Percentiles rank a stretch among this genome's conserved stretches.
Evolutionary conservation across 179 eudicot genomes (phyloP).

Genomic region (Heliamphora pulchella): DNA sequence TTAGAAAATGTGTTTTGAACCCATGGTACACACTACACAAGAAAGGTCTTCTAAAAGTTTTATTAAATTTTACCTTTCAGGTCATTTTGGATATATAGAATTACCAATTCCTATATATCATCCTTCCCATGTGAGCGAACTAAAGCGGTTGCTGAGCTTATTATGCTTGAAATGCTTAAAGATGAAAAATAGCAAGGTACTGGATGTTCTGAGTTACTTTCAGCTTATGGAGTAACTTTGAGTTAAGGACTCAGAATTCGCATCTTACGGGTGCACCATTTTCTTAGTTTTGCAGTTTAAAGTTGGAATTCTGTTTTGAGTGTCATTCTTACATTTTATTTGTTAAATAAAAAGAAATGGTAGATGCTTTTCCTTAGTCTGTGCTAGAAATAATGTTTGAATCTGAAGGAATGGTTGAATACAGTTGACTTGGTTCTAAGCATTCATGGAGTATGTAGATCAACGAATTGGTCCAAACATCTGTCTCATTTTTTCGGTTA

Average conservation of each 20-base stretch:
- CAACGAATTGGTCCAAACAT: background rate
- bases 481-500: background rate
- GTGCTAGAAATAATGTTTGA: background rate
- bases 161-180: conserved; percentile 83
- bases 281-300: background rate
- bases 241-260: background rate
- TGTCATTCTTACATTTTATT: background rate
- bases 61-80: background rate
- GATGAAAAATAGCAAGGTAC: conserved; percentile 73
- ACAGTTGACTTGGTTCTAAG: background rate
- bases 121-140: conserved; percentile 77
- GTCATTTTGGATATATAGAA: conserved; percentile 3
- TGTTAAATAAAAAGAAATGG: background rate
- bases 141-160: conserved; percentile 51
- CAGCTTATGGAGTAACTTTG: background rate
- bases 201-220: background rate
- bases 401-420: background rate
- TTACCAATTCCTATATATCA: conserved; percentile 37
- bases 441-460: background rate
- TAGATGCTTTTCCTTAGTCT: background rate
- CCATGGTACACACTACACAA: no score
- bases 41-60: background rate
- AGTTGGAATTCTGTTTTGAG: background rate
- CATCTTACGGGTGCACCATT: background rate
- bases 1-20: background rate